These are phyloP conservation scores for Globisporangium paroecandrum DNA, from an alignment of 352 stramenopile species.

Conservation along the genomic window DNA sequence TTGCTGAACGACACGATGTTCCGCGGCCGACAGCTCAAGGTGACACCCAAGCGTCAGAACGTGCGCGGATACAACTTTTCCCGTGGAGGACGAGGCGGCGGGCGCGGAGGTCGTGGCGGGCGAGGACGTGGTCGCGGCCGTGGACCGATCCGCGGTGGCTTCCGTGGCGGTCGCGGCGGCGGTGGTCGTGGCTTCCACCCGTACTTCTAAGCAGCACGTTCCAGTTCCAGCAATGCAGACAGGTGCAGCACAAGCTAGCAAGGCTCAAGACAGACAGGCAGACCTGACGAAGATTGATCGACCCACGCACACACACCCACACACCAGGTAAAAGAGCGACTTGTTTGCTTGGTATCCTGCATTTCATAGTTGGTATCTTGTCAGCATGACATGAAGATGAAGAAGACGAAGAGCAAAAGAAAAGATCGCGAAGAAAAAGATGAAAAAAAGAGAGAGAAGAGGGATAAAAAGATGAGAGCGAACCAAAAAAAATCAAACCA, in stretches of 20 bases:
- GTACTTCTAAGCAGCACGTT: constrained; percentile 38
- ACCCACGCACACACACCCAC: not conserved
- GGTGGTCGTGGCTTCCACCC: constrained; percentile 72
- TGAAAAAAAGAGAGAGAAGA: constrained; percentile 30
- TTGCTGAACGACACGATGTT: constrained; percentile 93
- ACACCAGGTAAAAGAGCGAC: constrained; percentile 10
- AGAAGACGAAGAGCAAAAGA: constrained; percentile 13
- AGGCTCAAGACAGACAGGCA: not conserved
- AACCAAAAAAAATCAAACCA: constrained; percentile 25
- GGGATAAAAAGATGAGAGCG: constrained; percentile 18
- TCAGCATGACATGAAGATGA: constrained; percentile 13
- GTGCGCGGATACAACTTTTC: constrained; percentile 72
- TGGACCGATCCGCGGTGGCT: constrained; percentile 50
- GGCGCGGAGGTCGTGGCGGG: constrained; percentile 36
- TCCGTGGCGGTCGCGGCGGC: constrained; percentile 64
- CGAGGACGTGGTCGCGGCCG: constrained; percentile 43
- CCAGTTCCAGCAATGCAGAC: not conserved
- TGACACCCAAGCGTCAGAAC: constrained; percentile 85
- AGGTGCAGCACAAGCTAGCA: not conserved
- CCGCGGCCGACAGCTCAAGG: constrained; percentile 89
- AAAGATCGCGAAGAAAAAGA: constrained; percentile 18
- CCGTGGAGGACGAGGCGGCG: constrained; percentile 50
- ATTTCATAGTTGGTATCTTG: not conserved
- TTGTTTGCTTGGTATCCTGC: constrained; percentile 4
- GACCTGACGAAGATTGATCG: not conserved